phyloP scores from a whole-genome alignment of 805 yeast species.

The Ogataea paraovalis region DNA sequence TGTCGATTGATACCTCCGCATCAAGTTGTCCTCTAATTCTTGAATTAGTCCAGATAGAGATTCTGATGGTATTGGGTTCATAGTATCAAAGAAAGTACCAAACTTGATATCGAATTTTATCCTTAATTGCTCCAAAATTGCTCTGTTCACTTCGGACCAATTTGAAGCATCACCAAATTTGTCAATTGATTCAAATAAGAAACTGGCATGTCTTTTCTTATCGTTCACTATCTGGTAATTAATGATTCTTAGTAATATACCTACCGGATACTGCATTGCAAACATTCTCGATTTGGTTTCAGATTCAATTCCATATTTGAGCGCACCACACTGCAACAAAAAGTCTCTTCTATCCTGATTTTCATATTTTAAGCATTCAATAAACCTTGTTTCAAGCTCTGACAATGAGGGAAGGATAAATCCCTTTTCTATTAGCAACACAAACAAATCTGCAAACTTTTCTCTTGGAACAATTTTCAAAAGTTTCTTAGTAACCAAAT shows the following conservation, averaged over 20 bases:
- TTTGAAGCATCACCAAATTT: neutral
- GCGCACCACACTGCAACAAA: neutral
- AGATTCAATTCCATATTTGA: neutral
- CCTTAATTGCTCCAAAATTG: neutral
- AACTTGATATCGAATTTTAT: neutral
- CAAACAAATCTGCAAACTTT: neutral
- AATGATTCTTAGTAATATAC: neutral
- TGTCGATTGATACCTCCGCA: neutral
- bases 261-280: neutral
- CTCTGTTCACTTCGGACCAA: neutral
- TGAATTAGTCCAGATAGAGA: neutral
- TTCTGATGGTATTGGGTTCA: neutral
- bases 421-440: neutral
- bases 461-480: neutral
- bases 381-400: neutral
- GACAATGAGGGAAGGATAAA: neutral
- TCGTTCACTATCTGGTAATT: neutral
- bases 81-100: neutral
- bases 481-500: neutral
- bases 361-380: neutral
- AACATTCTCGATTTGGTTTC: neutral
- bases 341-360: neutral
- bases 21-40: neutral
- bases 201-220: neutral
- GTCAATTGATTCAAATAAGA: neutral